These are phyloP conservation scores for Claviceps maximensis DNA, from an alignment of 2,329 filamentous ascomycete genomes.

Conservation along the genomic window DNA sequence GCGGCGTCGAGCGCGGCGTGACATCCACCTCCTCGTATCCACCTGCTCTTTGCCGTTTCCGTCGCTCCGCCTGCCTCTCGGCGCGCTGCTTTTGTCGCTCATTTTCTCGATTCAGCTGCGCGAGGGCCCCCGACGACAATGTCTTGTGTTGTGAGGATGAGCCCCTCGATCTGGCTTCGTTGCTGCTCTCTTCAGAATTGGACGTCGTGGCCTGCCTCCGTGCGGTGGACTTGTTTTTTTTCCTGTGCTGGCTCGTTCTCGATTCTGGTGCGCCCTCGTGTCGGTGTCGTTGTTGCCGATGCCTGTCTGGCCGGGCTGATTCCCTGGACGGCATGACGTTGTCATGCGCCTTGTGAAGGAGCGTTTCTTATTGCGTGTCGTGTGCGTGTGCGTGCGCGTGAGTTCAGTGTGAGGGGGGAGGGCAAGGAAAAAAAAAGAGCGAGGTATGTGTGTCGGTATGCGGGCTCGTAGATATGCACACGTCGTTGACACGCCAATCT, in stretches of 20 bases:
- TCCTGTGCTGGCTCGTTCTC: conserved; percentile 23
- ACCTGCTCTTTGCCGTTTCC: conserved; percentile 6
- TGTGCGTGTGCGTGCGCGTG: too few relatives aligned
- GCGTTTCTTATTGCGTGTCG: too few relatives aligned
- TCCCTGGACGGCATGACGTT: conserved; percentile 5
- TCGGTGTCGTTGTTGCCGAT: conserved; percentile 16
- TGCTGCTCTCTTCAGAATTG: conserved; percentile 19
- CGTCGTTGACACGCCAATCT: too few relatives aligned
- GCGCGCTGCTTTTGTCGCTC: conserved; percentile 33
- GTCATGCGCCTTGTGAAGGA: background rate
- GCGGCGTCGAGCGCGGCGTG: conserved; percentile 2
- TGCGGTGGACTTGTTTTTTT: conserved; percentile 21
- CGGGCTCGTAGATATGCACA: too few relatives aligned
- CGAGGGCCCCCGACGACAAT: conserved; percentile 44
- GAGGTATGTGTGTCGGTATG: conserved; percentile 3
- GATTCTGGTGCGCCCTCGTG: conserved; percentile 14
- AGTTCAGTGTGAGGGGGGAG: too few relatives aligned
- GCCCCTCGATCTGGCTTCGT: conserved; percentile 11
- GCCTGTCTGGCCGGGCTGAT: conserved; percentile 6
- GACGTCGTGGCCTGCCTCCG: conserved; percentile 18
- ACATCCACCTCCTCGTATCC: conserved; percentile 3
- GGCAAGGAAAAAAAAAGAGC: too few relatives aligned
- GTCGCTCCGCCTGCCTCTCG: conserved; percentile 20
- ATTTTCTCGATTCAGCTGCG: conserved; percentile 52
- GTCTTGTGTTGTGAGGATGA: conserved; percentile 11